Base-by-base conservation (phyloP, 495 filamentous ascomycete species). In the Penicillium robsamsonii region DNA sequence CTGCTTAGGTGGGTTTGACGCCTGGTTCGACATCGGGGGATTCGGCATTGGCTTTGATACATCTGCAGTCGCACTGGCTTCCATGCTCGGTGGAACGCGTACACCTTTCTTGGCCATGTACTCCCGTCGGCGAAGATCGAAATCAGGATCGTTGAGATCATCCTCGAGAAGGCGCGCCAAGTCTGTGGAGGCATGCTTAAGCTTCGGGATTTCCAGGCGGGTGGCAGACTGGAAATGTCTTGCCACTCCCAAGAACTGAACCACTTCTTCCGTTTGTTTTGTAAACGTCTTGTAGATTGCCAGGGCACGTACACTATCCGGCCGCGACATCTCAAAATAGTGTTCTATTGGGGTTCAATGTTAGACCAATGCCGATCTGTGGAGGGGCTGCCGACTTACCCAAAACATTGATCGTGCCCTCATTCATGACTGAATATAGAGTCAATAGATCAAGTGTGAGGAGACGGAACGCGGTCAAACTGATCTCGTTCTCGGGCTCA, bases 281-380 rank as follows among this genome's bases (percentile, higher is more conserved):
- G 90, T 88, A 70, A 99, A 99, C 2, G 83, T 88, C 65, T 91
- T 91, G 71, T 99, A 99, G 18, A 99, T 96, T 47, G 84, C 80
- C 65, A 99, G 80, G 37, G 94, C 95, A 42, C 92, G 84, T 69
- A 96, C 88, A 47, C 95, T 95, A 72, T 99, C 95, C 35, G 87
- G 83, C 53, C 87, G 87, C 50, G 95, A 96, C 90, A 99, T 93
- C 73, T 99, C 94, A 61, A 99, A 97, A 69, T 96, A 99, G 67
- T 95, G 92, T 60, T 96, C 92, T 96, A 53, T 24, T 43, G 18
- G 24, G 10, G 43, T 70, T 55, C 42, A 27, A 49, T 10, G 50
- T 75, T 49, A 68, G 63, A 61, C 15, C 24, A 45, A 43, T 29
- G 15, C 5, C 7, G n/a, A 49, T 24, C 29, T 15, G 15, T 17